Evolutionary conservation across 129 eudicot species (phyloP).

Genomic region (Pittosporum tobira): DNA sequence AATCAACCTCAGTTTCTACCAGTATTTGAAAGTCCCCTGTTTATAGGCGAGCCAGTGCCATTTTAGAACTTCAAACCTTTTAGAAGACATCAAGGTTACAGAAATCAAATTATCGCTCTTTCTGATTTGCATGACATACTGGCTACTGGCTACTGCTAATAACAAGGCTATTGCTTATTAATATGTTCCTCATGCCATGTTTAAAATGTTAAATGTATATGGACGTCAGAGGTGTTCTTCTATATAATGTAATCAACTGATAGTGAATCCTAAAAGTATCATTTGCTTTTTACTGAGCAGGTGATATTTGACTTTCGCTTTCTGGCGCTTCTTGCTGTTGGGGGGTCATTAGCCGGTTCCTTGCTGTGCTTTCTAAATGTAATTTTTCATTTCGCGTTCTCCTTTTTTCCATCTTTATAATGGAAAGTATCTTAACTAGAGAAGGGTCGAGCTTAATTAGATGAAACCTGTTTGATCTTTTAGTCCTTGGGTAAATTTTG

Average conservation of each 20-base stretch:
- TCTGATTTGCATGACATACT: no score
- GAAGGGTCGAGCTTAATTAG: not conserved
- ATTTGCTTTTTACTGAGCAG: slow-evolving; percentile 21
- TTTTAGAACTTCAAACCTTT: no score
- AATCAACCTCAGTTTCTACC: not conserved
- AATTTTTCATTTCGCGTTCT: slow-evolving; percentile 13
- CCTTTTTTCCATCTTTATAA: not conserved
- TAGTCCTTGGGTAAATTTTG: no score
- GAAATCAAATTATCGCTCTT: no score
- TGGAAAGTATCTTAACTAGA: not conserved
- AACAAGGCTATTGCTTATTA: no score
- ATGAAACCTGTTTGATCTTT: no score
- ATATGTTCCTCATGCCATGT: not conserved
- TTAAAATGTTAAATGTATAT: not conserved
- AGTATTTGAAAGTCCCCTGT: no score
- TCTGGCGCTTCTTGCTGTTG: slow-evolving; percentile 86
- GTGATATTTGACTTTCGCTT: slow-evolving; percentile 85
- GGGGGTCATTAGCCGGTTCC: slow-evolving; percentile 88
- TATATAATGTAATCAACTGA: not conserved
- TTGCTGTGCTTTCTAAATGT: slow-evolving; percentile 88
- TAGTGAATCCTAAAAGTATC: no score
- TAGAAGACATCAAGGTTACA: no score
- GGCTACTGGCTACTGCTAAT: no score
- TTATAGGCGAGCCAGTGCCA: no score
- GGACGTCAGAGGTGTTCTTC: not conserved